Conservation (phyloP, 2,329 filamentous ascomycete genomes). For the Diplocarpon rosae region DNA sequence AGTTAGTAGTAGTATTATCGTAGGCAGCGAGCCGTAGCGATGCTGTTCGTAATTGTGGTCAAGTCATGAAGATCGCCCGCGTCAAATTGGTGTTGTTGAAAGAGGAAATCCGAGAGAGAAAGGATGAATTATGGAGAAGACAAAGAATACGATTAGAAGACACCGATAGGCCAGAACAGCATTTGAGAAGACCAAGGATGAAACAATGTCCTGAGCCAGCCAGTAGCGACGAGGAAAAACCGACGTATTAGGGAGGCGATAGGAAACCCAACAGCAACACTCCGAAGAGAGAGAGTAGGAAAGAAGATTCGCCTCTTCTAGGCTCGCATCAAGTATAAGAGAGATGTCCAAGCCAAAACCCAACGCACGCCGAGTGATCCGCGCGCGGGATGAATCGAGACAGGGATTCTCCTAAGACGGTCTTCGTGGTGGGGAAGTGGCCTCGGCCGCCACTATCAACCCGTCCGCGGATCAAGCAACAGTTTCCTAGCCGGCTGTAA, state of each 20-base stretch:
- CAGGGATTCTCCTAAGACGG: conserved; percentile 14
- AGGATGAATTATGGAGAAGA: conserved; percentile 12
- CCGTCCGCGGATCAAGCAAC: neutral
- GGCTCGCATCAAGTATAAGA: conserved; percentile 28
- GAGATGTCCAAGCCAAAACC: conserved; percentile 15
- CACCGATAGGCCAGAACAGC: conserved; percentile 23
- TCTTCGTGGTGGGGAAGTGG: conserved; percentile 11
- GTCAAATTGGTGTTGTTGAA: conserved; percentile 10
- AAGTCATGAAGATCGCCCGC: conserved; percentile 25
- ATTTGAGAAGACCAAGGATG: conserved; percentile 22
- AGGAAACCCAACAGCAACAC: conserved; percentile 20
- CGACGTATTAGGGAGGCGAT: conserved; percentile 19
- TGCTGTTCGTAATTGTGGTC: conserved; percentile 20
- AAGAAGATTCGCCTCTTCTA: conserved; percentile 15
- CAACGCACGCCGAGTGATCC: conserved; percentile 19
- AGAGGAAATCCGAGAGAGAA: conserved; percentile 10
- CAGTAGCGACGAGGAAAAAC: conserved; percentile 25
- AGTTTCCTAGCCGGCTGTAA: conserved; percentile 7
- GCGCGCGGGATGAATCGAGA: conserved; percentile 18
- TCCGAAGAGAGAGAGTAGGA: conserved; percentile 21
- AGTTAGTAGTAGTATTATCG: conserved; percentile 9
- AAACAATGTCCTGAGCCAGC: conserved; percentile 27
- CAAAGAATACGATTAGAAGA: conserved; percentile 15
- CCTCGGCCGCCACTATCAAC: conserved; percentile 3
- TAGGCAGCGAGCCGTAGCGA: conserved; percentile 25